phyloP scores from a whole-genome alignment of 176 grass and related monocot genomes.

The Aegilops longissima region DNA sequence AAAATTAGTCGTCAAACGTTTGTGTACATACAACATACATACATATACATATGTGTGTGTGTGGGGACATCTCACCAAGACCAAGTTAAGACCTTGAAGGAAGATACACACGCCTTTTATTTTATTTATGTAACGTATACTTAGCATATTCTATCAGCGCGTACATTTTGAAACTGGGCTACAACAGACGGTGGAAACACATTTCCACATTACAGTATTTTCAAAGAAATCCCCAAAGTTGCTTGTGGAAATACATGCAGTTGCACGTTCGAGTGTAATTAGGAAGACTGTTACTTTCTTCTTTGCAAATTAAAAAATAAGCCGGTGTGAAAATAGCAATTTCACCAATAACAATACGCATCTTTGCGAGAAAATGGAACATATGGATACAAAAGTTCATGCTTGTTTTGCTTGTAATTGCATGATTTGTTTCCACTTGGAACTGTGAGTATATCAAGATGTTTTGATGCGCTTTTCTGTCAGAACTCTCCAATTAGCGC shows the following conservation, averaged over 20 bases:
- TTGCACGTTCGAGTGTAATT: background rate
- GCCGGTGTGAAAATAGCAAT: too few relatives aligned
- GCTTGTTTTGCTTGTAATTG: too few relatives aligned
- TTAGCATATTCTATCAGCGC: background rate
- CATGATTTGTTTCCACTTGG: too few relatives aligned
- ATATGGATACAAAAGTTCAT: too few relatives aligned
- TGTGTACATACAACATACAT: background rate
- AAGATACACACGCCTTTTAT: background rate
- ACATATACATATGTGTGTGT: background rate
- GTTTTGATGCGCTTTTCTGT: too few relatives aligned
- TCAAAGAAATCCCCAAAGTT: background rate
- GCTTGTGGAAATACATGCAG: background rate
- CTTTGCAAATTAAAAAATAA: background rate
- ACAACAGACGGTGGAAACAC: background rate
- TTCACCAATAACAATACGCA: too few relatives aligned
- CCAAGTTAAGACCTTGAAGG: too few relatives aligned
- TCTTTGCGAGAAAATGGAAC: too few relatives aligned
- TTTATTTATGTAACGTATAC: background rate
- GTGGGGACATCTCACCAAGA: too few relatives aligned
- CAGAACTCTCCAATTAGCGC: too few relatives aligned
- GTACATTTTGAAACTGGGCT: background rate
- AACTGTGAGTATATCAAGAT: too few relatives aligned
- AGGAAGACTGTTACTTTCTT: background rate
- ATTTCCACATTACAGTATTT: background rate
- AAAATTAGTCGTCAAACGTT: background rate